Base-by-base conservation (phyloP, 352 stramenopile species). In the Peronospora destructor region DNA sequence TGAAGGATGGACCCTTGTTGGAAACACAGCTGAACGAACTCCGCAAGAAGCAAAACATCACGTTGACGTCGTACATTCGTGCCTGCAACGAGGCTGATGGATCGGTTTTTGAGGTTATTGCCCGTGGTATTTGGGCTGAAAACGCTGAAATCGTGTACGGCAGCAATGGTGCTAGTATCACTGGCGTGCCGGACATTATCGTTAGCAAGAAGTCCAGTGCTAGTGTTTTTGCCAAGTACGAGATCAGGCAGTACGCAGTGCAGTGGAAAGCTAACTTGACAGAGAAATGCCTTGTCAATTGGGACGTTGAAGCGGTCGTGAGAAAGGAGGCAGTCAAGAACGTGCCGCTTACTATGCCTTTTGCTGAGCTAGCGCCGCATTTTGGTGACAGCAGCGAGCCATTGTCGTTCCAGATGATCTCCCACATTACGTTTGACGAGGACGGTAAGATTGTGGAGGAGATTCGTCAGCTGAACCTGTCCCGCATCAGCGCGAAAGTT, bases 231-330 rank as follows among this genome's bases (percentile, higher is more conserved):
- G 64, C 54, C 19, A 73, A 73, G 55, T 91, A 85, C 56, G 80
- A 90, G 64, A 84, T 92, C 59, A 86, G 85, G 66, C 74, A 90
- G 58, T 88, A 85, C 66, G 65, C 56, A 21, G 73, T 90, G 21
- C 73, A 90, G 61, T 91, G 82, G 82, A 87, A 88, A 60, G 35
- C 67, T 4, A 70, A 66, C 42, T 73, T 58, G 11, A 76, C 65
- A 26, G 72, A 90, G 53, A 89, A 88, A 55, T 89, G 79, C 42
- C 52, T 84, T 5, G 73, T 92, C 41, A 71, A 78, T 53, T 91
- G 73, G 73, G 73, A 89, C 26, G 59, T 92, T 11, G 73, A 91
- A 41, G 79, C 66, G 2, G 53, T 45, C 16, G 40, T 92, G 17
- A 74, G 73, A 32, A 56, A 75, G 6, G 61, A 74, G 14, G 77